Conservation (phyloP, 306 rosid genomes). For the Rosa persica region DNA sequence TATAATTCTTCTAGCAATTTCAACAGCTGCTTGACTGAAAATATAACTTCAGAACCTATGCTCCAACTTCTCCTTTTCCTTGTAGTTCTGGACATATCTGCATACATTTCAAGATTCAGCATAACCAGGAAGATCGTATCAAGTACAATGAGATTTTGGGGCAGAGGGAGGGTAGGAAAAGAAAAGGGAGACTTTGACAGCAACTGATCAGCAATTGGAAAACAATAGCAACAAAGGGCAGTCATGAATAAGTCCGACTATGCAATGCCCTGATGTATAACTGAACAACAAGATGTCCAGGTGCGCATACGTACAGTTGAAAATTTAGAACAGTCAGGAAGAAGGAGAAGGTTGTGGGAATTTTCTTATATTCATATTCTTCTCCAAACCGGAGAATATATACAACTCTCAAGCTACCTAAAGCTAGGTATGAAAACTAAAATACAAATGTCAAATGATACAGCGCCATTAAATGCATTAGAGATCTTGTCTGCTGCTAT, state of each 20-base stretch:
- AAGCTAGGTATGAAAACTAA: too few species aligned
- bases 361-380: too few species aligned
- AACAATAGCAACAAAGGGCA: neutral
- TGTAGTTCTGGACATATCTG: constrained; percentile 59
- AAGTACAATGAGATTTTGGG: neutral
- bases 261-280: neutral
- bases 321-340: too few species aligned
- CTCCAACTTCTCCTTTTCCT: constrained; percentile 62
- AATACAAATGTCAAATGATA: too few species aligned
- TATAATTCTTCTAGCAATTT: neutral
- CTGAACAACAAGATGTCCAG: neutral
- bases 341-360: too few species aligned
- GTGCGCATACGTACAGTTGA: too few species aligned
- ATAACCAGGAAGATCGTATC: neutral
- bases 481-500: too few species aligned
- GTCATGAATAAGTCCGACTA: neutral
- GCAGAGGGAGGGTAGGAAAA: neutral
- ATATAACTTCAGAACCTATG: constrained; percentile 51
- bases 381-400: too few species aligned
- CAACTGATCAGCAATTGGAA: neutral
- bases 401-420: too few species aligned
- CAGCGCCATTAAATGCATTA: too few species aligned
- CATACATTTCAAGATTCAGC: constrained; percentile 18
- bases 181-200: neutral
- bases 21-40: neutral